These are phyloP conservation scores for Pseudocercospora fuligena DNA, from an alignment of 2,329 filamentous ascomycete species.

Conservation along the genomic window DNA sequence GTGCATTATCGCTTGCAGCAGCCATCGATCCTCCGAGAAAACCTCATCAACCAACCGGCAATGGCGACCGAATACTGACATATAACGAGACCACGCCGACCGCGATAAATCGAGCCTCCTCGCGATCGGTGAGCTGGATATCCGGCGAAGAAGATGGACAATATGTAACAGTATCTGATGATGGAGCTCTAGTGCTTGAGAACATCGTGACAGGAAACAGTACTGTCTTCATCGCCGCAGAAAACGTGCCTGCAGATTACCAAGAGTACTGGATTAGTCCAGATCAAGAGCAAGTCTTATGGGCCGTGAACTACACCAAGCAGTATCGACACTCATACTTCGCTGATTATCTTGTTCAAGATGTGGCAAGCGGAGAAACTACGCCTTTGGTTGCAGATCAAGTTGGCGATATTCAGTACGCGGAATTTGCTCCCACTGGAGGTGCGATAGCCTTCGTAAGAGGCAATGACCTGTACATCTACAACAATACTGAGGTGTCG, in stretches of 20 bases:
- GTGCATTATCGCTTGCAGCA: conserved; percentile 17
- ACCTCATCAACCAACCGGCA: conserved; percentile 25
- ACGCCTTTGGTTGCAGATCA: conserved; percentile 64
- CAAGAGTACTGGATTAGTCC: conserved; percentile 66
- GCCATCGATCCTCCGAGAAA: conserved; percentile 27
- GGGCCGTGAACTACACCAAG: conserved; percentile 69
- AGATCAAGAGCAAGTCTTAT: conserved; percentile 63
- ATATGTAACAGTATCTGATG: conserved; percentile 59
- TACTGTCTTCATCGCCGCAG: conserved; percentile 62
- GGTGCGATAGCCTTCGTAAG: conserved; percentile 70
- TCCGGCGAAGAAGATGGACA: conserved; percentile 64
- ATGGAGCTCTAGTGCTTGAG: conserved; percentile 63
- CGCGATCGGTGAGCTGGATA: conserved; percentile 55
- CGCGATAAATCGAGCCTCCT: conserved; percentile 17
- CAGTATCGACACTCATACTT: conserved; percentile 72
- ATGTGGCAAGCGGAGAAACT: conserved; percentile 61
- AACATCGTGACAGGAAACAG: conserved; percentile 64
- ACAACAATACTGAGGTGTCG: conserved; percentile 57
- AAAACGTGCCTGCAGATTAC: conserved; percentile 61
- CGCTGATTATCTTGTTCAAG: conserved; percentile 68
- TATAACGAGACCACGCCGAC: conserved; percentile 29
- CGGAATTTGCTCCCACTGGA: conserved; percentile 63
- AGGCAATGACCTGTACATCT: conserved; percentile 68
- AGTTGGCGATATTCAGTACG: conserved; percentile 69
- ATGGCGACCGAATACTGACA: conserved; percentile 23